Percentiles rank a stretch among this genome's conserved stretches.
phyloP scores from a whole-genome alignment of 2,329 filamentous ascomycete genomes.

The Sporothrix luriei region DNA sequence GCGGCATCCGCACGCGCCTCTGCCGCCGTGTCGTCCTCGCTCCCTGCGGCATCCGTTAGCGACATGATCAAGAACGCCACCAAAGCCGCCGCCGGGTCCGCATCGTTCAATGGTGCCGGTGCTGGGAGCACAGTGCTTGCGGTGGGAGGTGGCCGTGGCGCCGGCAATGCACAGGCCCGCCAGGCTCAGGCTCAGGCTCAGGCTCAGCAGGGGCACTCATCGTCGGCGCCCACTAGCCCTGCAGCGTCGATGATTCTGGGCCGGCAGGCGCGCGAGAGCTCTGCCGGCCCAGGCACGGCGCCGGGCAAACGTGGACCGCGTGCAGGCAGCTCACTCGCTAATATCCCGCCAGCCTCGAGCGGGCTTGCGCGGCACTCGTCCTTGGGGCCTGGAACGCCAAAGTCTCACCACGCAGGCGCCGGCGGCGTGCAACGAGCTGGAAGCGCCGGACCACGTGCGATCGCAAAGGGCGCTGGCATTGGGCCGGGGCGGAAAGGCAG shows the following conservation, averaged over 20 bases:
- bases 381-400: constrained; percentile 64
- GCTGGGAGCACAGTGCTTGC: background rate
- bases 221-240: constrained; percentile 62
- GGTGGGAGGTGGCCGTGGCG: constrained; percentile 43
- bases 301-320: constrained; percentile 58
- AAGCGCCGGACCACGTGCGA: constrained; percentile 61
- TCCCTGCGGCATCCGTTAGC: constrained; percentile 33
- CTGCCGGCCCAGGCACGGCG: constrained; percentile 56
- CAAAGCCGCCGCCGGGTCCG: constrained; percentile 18
- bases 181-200: constrained; percentile 48
- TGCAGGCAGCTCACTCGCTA: constrained; percentile 52
- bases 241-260: constrained; percentile 63
- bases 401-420: constrained; percentile 44
- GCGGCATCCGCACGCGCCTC: constrained; percentile 42
- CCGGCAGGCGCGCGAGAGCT: constrained; percentile 59
- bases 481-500: constrained; percentile 51
- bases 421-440: constrained; percentile 49
- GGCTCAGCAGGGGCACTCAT: constrained; percentile 53
- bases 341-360: constrained; percentile 56
- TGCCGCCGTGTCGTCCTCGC: constrained; percentile 38
- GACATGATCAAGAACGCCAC: constrained; percentile 35
- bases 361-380: constrained; percentile 64
- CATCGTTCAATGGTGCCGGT: constrained; percentile 35
- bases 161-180: constrained; percentile 52
- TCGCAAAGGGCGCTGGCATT: constrained; percentile 49